phyloP scores from a whole-genome alignment of 495 filamentous ascomycete genomes.

The Daldinia concentrica region DNA sequence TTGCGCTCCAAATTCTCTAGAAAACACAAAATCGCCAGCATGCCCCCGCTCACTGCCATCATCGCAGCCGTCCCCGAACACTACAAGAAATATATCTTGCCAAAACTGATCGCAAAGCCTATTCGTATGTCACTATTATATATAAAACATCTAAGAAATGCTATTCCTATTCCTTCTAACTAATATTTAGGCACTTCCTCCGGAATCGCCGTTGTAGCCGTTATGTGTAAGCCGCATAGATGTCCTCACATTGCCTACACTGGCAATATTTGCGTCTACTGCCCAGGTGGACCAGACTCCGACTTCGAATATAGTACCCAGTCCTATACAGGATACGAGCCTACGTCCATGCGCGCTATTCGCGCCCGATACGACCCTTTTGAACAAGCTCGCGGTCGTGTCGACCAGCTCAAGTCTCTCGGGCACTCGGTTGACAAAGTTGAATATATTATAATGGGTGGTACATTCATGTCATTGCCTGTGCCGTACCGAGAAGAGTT shows the following conservation, averaged over 20 bases:
- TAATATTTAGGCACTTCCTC: slow-evolving; percentile 77
- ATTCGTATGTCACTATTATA: slow-evolving; percentile 69
- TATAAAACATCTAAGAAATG: not conserved
- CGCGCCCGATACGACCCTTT: slow-evolving; percentile 97
- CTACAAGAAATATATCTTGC: slow-evolving; percentile 98
- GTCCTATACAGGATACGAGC: slow-evolving; percentile 97
- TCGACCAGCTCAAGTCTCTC: slow-evolving; percentile 93
- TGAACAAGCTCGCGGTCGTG: slow-evolving; percentile 93
- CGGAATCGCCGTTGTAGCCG: slow-evolving; percentile 97
- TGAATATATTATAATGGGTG: slow-evolving; percentile 99
- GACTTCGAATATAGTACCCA: slow-evolving; percentile 99
- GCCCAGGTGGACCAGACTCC: slow-evolving; percentile 94
- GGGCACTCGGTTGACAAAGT: slow-evolving; percentile 99
- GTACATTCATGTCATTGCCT: slow-evolving; percentile 96
- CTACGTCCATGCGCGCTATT: slow-evolving; percentile 97
- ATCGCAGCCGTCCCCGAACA: slow-evolving; percentile 97
- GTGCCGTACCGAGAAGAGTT: slow-evolving; percentile 90
- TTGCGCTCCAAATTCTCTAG: slow-evolving; percentile 88
- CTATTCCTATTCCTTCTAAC: slow-evolving; percentile 10
- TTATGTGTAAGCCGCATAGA: slow-evolving; percentile 99
- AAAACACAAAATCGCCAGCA: slow-evolving; percentile 84
- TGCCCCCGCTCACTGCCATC: slow-evolving; percentile 93
- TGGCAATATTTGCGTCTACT: slow-evolving; percentile 99
- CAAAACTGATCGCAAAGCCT: slow-evolving; percentile 94
- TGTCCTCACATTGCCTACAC: slow-evolving; percentile 98